A percentile compares a stretch with the other conserved stretches of the same genome.
These are phyloP conservation scores for Wallemia mellicola DNA, from an alignment of 1,284 basidiomycete species.

Conservation along the genomic window DNA sequence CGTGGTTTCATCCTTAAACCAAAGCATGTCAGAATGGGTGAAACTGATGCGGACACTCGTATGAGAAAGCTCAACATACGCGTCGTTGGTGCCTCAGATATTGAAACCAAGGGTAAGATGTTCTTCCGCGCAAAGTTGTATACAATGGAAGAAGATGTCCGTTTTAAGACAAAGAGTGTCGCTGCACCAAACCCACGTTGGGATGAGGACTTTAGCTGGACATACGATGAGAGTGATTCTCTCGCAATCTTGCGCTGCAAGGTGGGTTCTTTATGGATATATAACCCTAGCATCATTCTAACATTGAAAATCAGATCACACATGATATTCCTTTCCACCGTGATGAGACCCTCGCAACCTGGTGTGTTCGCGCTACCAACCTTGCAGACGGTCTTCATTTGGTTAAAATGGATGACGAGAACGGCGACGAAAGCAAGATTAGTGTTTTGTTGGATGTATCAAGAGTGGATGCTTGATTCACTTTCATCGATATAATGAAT, in stretches of 20 bases:
- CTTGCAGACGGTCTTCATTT: conserved; percentile 16
- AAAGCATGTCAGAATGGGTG: conserved; percentile 11
- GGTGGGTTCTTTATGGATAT: conserved; percentile 1
- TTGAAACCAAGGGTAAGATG: conserved; percentile 8
- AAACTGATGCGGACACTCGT: conserved; percentile 4
- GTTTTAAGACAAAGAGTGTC: not conserved
- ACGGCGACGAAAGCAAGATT: conserved; percentile 25
- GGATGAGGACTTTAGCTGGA: conserved; percentile 19
- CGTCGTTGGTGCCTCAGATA: not conserved
- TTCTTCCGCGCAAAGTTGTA: not conserved
- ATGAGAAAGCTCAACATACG: not conserved
- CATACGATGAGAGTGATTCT: conserved; percentile 22
- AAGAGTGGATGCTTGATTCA: not conserved
- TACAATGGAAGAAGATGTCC: not conserved
- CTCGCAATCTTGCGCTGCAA: conserved; percentile 22
- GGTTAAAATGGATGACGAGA: conserved; percentile 24
- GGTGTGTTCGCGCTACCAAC: conserved; percentile 20
- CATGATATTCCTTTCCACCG: conserved; percentile 7
- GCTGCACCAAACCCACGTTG: conserved; percentile 3
- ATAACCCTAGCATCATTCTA: not conserved
- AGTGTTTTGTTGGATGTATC: conserved; percentile 17
- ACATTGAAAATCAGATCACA: conserved; percentile 12
- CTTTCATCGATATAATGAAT: no score
- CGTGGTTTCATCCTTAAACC: conserved; percentile 29
- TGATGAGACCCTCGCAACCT: conserved; percentile 12